These are phyloP conservation scores for Aureobasidium melanogenum DNA, from an alignment of 2,329 filamentous ascomycete species.

Conservation along the genomic window DNA sequence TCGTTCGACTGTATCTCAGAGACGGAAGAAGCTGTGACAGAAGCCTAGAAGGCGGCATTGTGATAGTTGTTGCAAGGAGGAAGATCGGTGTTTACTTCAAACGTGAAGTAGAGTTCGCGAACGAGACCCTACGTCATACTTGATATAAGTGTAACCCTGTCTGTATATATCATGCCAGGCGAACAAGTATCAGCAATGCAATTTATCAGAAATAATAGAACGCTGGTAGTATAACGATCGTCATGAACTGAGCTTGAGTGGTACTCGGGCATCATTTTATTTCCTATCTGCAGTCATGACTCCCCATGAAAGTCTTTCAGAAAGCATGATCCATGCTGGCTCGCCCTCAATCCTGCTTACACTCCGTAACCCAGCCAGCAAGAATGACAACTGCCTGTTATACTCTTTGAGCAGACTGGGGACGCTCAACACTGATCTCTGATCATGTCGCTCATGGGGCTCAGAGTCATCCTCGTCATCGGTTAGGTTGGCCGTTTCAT, in stretches of 20 bases:
- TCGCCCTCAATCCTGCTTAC: constrained; percentile 67
- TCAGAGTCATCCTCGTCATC: constrained; percentile 13
- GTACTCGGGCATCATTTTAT: not conserved
- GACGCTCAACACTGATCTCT: constrained; percentile 14
- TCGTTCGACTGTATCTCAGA: not conserved
- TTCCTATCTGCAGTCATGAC: not conserved
- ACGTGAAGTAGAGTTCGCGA: not conserved
- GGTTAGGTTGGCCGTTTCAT: constrained; percentile 23
- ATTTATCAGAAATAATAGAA: too few species aligned
- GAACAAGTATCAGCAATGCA: not conserved
- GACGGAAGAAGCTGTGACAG: not conserved
- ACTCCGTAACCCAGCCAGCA: constrained; percentile 62
- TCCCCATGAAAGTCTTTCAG: constrained; percentile 62
- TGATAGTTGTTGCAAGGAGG: not conserved
- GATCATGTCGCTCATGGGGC: constrained; percentile 18
- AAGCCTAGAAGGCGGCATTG: not conserved
- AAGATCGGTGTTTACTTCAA: not conserved
- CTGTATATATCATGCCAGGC: not conserved
- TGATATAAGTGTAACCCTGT: not conserved
- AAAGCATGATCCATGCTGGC: constrained; percentile 68
- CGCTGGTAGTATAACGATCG: too few species aligned
- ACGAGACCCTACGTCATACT: not conserved
- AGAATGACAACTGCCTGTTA: constrained; percentile 57
- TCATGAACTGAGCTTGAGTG: too few species aligned
- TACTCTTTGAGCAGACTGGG: constrained; percentile 40